These are phyloP conservation scores for Scleroderma bovista DNA, from an alignment of 768 basidiomycete species.

Conservation along the genomic window DNA sequence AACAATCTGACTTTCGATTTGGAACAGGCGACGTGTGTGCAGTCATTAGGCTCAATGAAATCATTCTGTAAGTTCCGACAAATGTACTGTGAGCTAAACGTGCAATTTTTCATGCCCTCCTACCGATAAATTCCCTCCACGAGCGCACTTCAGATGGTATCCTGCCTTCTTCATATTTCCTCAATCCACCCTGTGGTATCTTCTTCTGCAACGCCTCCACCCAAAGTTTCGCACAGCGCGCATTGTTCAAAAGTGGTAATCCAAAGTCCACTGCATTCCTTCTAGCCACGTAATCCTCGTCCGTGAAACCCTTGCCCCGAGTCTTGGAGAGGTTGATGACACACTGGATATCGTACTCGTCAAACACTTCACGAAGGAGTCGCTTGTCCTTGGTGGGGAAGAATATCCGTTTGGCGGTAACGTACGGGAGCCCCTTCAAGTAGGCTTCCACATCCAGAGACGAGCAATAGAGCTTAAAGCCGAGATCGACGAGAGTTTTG, in stretches of 20 bases:
- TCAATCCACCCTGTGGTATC: conserved; percentile 73
- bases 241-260: conserved; percentile 84
- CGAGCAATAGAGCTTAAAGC: conserved; percentile 94
- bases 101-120: conserved; percentile 42
- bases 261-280: conserved; percentile 97
- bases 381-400: conserved; percentile 98
- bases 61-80: too few relatives aligned
- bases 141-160: conserved; percentile 90
- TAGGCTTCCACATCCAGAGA: conserved; percentile 73
- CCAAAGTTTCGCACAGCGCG: conserved; percentile 82
- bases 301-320: conserved; percentile 68
- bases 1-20: too few relatives aligned
- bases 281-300: conserved; percentile 96
- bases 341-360: conserved; percentile 89
- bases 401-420: conserved; percentile 82
- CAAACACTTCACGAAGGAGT: conserved; percentile 87
- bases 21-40: too few relatives aligned
- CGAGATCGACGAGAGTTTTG: conserved; percentile 72
- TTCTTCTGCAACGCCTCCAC: conserved; percentile 85
- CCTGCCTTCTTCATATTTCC: conserved; percentile 77
- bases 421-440: conserved; percentile 73
- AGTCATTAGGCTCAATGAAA: too few relatives aligned
- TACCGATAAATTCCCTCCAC: conserved; percentile 86
- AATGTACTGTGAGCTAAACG: too few relatives aligned
- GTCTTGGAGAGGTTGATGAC: conserved; percentile 89